A percentile compares a stretch with the other conserved stretches of the same genome.
Evolutionary conservation across 257 asterid genomes (phyloP).

Genomic region (Capsicum pubescens): DNA sequence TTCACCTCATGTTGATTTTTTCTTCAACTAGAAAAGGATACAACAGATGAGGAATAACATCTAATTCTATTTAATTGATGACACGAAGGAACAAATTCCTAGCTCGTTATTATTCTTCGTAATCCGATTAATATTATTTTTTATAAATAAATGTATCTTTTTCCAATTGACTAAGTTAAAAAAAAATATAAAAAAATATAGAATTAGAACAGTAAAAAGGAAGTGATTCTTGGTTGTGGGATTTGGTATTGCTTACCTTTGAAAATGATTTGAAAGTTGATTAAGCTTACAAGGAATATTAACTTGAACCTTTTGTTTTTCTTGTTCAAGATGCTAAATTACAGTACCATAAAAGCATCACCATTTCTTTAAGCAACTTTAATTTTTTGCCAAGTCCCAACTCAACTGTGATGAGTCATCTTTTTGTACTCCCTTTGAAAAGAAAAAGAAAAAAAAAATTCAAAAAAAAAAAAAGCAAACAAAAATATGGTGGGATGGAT

Average conservation of each 20-base stretch:
- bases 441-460: background rate
- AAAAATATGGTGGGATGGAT: background rate
- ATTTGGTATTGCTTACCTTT: conserved; percentile 48
- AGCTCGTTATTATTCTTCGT: conserved; percentile 24
- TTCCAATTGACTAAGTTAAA: conserved; percentile 17
- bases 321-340: conserved; percentile 32
- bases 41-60: conserved; percentile 21
- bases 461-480: background rate
- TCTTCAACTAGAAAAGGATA: background rate
- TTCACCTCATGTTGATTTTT: background rate
- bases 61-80: conserved; percentile 24
- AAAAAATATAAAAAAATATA: too few species aligned
- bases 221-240: conserved; percentile 38
- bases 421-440: background rate
- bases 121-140: background rate
- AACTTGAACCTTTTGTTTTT: conserved; percentile 39
- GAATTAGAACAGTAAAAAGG: conserved; percentile 10
- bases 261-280: conserved; percentile 43
- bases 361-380: conserved; percentile 51
- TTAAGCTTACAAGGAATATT: conserved; percentile 53
- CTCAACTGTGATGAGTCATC: background rate
- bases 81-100: conserved; percentile 48
- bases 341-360: conserved; percentile 33
- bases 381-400: conserved; percentile 15
- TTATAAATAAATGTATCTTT: background rate